phyloP scores from a whole-genome alignment of 176 grass and related monocot species.

The Oropetium thomaeum region DNA sequence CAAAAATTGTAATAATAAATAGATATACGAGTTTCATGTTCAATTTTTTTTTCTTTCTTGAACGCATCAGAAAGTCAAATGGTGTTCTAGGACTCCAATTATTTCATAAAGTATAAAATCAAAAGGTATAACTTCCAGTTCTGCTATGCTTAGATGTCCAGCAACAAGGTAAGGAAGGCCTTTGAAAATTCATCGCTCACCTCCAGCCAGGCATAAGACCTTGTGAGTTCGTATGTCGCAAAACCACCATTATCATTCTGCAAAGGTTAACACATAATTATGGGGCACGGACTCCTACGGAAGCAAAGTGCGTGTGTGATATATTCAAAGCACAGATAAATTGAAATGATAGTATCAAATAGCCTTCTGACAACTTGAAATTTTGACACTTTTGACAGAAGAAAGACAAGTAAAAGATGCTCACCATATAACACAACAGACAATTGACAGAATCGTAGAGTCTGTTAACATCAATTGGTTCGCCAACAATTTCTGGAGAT shows the following conservation, averaged over 20 bases:
- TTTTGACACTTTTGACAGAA: neutral
- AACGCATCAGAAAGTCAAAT: neutral
- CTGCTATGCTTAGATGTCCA: neutral
- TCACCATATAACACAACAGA: conserved; percentile 91
- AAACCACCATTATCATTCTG: conserved; percentile 93
- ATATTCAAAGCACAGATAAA: conserved; percentile 7
- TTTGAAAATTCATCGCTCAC: conserved; percentile 37
- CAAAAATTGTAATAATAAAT: too few relatives aligned
- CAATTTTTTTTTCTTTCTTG: neutral
- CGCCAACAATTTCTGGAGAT: conserved; percentile 75
- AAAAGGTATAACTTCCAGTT: neutral
- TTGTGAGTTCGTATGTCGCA: conserved; percentile 86
- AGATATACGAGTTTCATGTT: neutral
- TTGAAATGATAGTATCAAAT: conserved; percentile 10
- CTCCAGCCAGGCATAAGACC: conserved; percentile 95
- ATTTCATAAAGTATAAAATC: neutral
- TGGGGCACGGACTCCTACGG: conserved; percentile 1
- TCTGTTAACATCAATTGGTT: conserved; percentile 52
- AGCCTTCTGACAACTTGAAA: conserved; percentile 11
- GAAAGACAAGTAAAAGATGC: neutral
- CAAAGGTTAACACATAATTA: conserved; percentile 19
- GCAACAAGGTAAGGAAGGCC: neutral
- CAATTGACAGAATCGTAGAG: conserved; percentile 92
- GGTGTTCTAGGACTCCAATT: neutral
- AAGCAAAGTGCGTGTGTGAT: neutral